These are phyloP conservation scores for Lichtheimia corymbifera DNA, from an alignment of 371 early-diverging fungal genomes.

Conservation along the genomic window DNA sequence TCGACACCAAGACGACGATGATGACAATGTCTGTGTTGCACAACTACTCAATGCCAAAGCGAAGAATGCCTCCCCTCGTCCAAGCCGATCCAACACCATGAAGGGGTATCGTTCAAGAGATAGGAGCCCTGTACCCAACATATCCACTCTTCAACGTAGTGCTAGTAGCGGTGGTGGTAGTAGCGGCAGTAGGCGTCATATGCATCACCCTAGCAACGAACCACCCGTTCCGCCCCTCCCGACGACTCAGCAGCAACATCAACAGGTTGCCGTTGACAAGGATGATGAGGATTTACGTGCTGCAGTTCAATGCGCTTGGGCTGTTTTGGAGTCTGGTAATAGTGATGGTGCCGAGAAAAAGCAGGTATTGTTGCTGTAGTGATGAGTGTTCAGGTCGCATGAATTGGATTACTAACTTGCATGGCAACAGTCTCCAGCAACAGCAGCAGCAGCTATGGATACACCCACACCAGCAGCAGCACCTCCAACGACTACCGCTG, in stretches of 20 bases:
- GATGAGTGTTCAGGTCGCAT: not conserved
- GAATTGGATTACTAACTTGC: too few relatives aligned
- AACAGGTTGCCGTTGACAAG: conserved; percentile 2
- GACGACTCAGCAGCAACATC: not conserved
- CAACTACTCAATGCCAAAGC: conserved; percentile 19
- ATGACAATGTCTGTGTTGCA: conserved; percentile 37
- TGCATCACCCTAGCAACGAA: too few relatives aligned
- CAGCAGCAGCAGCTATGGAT: conserved; percentile 32
- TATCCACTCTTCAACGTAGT: conserved; percentile 5
- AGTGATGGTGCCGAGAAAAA: conserved; percentile 3
- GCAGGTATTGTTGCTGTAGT: conserved; percentile 12
- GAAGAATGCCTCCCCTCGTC: conserved; percentile 13
- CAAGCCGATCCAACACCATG: conserved; percentile 11
- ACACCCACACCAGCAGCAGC: conserved; percentile 6
- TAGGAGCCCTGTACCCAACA: not conserved
- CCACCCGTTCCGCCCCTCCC: not conserved
- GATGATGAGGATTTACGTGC: conserved; percentile 32
- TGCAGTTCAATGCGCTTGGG: conserved; percentile 37
- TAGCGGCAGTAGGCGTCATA: too few relatives aligned
- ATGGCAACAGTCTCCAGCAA: not conserved
- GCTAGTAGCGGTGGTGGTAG: conserved; percentile 5
- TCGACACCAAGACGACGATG: conserved; percentile 24
- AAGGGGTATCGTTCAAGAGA: not conserved
- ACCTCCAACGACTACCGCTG: not conserved
- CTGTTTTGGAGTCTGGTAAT: conserved; percentile 14